Evolutionary conservation across 176 grass and related monocot genomes (phyloP).

Genomic region (Cymbopogon citratus): DNA sequence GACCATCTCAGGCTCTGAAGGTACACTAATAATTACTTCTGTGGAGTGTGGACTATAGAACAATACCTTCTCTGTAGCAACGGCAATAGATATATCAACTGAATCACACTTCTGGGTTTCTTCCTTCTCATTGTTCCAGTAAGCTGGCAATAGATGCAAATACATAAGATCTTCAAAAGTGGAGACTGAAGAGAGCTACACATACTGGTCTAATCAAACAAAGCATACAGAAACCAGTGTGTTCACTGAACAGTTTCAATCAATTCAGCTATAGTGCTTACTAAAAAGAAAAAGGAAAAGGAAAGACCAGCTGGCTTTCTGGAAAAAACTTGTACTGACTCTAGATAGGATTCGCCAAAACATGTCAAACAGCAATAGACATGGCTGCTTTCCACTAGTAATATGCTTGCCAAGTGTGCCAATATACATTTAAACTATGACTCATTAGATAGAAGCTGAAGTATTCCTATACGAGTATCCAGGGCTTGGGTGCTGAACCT

Average conservation of each 20-base stretch:
- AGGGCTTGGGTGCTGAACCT: too few relatives aligned
- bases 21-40: conserved; percentile 4
- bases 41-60: neutral
- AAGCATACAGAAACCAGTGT: conserved; percentile 3
- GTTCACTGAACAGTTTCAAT: neutral
- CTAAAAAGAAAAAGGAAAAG: neutral
- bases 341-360: too few relatives aligned
- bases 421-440: neutral
- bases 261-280: neutral
- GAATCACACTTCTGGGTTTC: conserved; percentile 65
- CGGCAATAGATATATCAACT: conserved; percentile 94
- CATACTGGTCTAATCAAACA: conserved; percentile 8
- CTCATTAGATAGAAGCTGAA: neutral
- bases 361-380: neutral
- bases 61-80: conserved; percentile 87
- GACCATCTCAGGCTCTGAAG: conserved; percentile 25
- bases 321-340: neutral
- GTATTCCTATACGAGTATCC: neutral
- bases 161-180: conserved; percentile 24
- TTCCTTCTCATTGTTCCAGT: conserved; percentile 68
- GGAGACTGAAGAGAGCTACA: conserved; percentile 1
- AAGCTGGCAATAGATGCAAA: conserved; percentile 55
- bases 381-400: neutral
- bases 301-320: neutral
- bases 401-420: neutral